Base-by-base conservation (phyloP, 2,329 filamentous ascomycete species). In the Colletotrichum sp. region DNA sequence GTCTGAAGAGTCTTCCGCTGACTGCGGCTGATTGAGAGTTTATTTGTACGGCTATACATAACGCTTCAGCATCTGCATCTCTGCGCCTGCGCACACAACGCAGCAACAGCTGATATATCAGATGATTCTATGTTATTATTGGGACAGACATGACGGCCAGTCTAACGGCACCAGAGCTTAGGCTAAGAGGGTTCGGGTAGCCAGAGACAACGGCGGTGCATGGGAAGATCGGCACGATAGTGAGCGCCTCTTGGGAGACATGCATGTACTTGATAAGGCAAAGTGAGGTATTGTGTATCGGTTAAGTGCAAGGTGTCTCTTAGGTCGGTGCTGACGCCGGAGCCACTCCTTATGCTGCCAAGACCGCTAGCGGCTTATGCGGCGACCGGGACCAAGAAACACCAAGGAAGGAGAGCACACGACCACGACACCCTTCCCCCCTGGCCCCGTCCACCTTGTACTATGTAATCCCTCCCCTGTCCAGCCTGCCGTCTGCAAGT, bases 381-480 rank as follows among this genome's bases (percentile, higher is more conserved):
- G 28, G 73, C 64, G 64, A 65, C 48, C 9, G 26, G 64, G 64
- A 52, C 68, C 58, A 71, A 58, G 32, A 71, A 61, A 60, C 66
- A 74, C 60, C 71, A 66, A 71, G 71, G 61, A 74, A 74, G 68
- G 36, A 62, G 72, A 72, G 73, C 73, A 75, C 73, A 72, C 73
- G 69, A 75, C 72, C 66, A 55, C 16, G 21, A 36, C 34, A 24
- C 16, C 68, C 38, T 28, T n/a, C n/a, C 34, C 48, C 16, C 61
- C 70, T 66, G 69, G 26, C 28, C n/a, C 12, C 16, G n/a, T 24
- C 38, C 38, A 12, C 18, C 18, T 48, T 28, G 21, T 28, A 18
- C 12, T 36, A 15, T 36, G 34, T 36, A 36, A 36, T 36, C 34
- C 24, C 38, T 48, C 16, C 38, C 38, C 36, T 43, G 36, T 43